Base-by-base conservation (phyloP, 257 asterid species). In the Solanum phureja region DNA sequence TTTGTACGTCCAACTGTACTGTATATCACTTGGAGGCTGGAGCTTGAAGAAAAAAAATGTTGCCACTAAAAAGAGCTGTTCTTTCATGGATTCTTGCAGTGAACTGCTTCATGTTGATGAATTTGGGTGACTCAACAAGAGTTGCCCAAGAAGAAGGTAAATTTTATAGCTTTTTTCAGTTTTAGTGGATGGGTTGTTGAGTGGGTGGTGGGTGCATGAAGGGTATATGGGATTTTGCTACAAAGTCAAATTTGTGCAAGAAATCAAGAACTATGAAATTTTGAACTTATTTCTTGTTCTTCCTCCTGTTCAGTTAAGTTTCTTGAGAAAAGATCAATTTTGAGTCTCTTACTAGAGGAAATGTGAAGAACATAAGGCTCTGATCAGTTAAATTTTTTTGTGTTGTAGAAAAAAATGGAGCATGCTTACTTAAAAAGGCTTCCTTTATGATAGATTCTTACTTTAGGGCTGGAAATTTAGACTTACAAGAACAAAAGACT, bases 61-160 rank as follows among this genome's bases (percentile, higher is more conserved):
- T 72, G 69, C 23, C 71, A 35, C 42, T 62, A 33, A 72, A 14
- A 72, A 72, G 64, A 11, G 44, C 9, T 86, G 84, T 46, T 49
- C 84, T 86, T 86, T 73, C 84, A 52, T 73, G 83, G 84, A 49
- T 86, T 73, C 27, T 86, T 73, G 83, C 7, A 31, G 73, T 86
- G 44, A 86, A 52, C 73, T 86, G 46, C 58, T 73, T 86, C 84
- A 33, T 73, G 19, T 86, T 86, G 37, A 3, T 73, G 34, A 86
- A 8, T 8, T 49, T 86, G 66, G 66, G 56, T 33, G 84, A 86
- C 35, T 86, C 88, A 46, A 86, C 84, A 46, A 86, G 69, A 73
- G 83, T 79, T 62, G 74, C 88, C 7, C 84, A 29, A 86, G 88
- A 86, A 71, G 88, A 86, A 86, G 88, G 88, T 86, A 73, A 86